Base-by-base conservation (phyloP, 2,329 filamentous ascomycete species). In the Xylaria sp. region DNA sequence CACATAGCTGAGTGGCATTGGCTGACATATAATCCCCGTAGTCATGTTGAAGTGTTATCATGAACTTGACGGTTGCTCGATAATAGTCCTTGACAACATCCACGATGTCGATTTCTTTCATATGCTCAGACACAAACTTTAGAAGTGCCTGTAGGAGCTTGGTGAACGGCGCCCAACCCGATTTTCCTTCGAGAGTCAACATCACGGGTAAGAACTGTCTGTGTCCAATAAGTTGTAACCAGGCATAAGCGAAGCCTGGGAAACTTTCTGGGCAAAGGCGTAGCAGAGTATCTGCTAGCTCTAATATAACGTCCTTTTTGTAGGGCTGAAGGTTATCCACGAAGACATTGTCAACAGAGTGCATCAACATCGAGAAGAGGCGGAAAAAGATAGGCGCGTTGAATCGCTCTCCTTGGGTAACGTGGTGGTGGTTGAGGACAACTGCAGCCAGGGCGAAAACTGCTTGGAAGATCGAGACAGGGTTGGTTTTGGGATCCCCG, bases 1-100 rank as follows among this genome's bases (percentile, higher is more conserved):
- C 91, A 82, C 91, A 94, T 61, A 99, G 88, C 73, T 90, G 88
- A 73, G 93, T 89, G 77, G 97, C 93, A 79, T 97, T 93, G 74
- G 94, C 93, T 5, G 93, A 92, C 50, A 99, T 83, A 80, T 97
- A 99, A 65, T 98, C 94, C 0, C 95, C 92, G 80, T 93, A 98
- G 79, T 99, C 96, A 77, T 98, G 96, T 74, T 97, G 93, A 62
- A 99, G 84, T 61, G 97, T 87, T 40, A 97, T 84, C 63, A 98
- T 83, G 68, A 98, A 88, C 77, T 97, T 94, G 57, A 97, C 83
- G 1, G 92, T 89, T 9, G 91, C 93, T 69, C 93, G 91, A 79
- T 97, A 98, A 69, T 97, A 88, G 63, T 95, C 93, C 78, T 93
- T 94, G 40, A 91, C 89, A 60, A 92, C 86, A 40, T 88, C 84